Conservation (phyloP, 345 rosid genomes). For the Kandelia obovata region DNA sequence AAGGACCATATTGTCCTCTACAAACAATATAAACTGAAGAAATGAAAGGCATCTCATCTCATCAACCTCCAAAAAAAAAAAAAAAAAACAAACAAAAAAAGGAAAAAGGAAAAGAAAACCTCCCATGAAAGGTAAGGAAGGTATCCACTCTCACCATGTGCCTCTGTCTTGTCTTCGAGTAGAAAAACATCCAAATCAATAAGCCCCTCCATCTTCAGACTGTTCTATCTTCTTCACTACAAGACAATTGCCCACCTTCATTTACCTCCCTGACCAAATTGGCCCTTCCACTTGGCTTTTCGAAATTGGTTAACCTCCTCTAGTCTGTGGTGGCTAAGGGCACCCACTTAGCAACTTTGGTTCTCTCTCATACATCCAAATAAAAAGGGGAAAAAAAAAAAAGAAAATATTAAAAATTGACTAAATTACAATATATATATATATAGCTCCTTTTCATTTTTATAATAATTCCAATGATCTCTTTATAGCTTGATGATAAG, state of each 20-base stretch:
- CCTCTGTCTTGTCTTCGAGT: constrained; percentile 47
- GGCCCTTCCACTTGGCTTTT: constrained; percentile 27
- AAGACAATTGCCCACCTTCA: constrained; percentile 32
- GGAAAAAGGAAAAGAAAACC: background rate
- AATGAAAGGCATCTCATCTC: constrained; percentile 21
- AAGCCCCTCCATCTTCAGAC: constrained; percentile 7
- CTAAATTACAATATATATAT: too few relatives aligned
- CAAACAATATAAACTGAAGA: constrained; percentile 27
- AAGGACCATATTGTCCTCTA: constrained; percentile 59
- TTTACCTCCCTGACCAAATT: constrained; percentile 3
- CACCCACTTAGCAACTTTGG: background rate
- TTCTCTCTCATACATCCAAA: background rate
- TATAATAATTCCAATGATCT: too few relatives aligned
- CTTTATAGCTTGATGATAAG: too few relatives aligned
- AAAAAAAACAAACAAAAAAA: background rate
- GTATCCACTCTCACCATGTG: constrained; percentile 43
- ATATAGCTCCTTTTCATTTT: too few relatives aligned
- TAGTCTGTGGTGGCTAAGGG: background rate
- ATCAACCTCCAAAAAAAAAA: background rate
- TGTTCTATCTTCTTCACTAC: constrained; percentile 14
- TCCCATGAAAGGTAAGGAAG: constrained; percentile 2
- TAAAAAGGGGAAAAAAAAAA: background rate
- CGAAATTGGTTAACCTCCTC: constrained; percentile 24
- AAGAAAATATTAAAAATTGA: too few relatives aligned
- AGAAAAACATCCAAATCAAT: constrained; percentile 35